These are phyloP conservation scores for Debaryomyces sp. DNA, from an alignment of 1,139 yeast genomes.

Conservation along the genomic window DNA sequence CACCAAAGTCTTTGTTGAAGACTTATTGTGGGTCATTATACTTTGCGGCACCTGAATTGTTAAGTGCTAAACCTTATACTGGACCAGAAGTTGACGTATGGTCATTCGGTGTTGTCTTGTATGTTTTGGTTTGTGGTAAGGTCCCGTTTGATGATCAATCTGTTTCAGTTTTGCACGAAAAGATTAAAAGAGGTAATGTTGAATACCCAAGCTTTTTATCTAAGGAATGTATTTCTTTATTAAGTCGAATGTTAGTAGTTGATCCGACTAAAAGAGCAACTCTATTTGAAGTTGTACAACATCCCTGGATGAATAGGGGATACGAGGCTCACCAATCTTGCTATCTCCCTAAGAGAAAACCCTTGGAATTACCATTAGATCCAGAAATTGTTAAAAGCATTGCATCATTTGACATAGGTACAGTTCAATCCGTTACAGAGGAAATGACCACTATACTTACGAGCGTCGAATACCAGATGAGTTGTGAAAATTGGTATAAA, in stretches of 20 bases:
- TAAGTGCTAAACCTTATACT: constrained; percentile 86
- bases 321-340: constrained; percentile 74
- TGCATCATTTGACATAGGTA: constrained; percentile 79
- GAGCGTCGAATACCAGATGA: constrained; percentile 69
- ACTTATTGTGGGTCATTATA: constrained; percentile 97
- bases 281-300: constrained; percentile 75
- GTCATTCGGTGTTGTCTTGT: constrained; percentile 96
- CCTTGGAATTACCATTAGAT: constrained; percentile 75
- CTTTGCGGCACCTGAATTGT: constrained; percentile 97
- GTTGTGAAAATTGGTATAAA: constrained; percentile 67
- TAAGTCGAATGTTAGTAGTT: constrained; percentile 90
- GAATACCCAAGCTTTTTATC: constrained; percentile 88
- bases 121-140: constrained; percentile 94
- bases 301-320: constrained; percentile 95
- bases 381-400: constrained; percentile 71
- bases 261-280: constrained; percentile 82
- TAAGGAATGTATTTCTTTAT: constrained; percentile 77
- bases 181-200: constrained; percentile 89
- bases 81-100: constrained; percentile 99
- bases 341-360: constrained; percentile 75
- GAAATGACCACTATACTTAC: constrained; percentile 62
- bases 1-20: constrained; percentile 71
- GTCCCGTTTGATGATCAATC: constrained; percentile 98
- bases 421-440: constrained; percentile 56
- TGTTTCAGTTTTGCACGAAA: constrained; percentile 90